Conservation (phyloP, 2,329 filamentous ascomycete genomes). For the Aspergillus fijiensis region DNA sequence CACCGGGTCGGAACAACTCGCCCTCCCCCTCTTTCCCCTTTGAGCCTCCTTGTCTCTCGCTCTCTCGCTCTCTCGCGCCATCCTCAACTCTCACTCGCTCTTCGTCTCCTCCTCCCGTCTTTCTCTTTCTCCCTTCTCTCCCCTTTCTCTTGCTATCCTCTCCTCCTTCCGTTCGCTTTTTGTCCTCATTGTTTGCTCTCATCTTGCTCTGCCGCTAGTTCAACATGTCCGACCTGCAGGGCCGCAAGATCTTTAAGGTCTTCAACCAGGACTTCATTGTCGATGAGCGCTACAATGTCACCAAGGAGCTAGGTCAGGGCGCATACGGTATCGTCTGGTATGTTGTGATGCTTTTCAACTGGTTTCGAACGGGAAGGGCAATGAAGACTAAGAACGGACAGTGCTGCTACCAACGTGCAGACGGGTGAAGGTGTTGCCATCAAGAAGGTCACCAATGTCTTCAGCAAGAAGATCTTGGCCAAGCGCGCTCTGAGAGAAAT, state of each 20-base stretch:
- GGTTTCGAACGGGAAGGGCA: background rate
- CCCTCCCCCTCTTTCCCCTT: constrained; percentile 14
- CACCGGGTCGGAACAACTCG: constrained; percentile 10
- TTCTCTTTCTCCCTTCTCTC: background rate
- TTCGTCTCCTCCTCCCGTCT: constrained; percentile 5
- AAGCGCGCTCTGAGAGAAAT: constrained; percentile 98
- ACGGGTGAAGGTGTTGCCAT: constrained; percentile 93
- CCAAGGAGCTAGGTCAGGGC: constrained; percentile 96
- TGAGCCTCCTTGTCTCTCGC: constrained; percentile 5
- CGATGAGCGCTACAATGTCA: constrained; percentile 96
- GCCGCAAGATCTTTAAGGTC: constrained; percentile 96
- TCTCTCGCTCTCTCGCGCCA: background rate
- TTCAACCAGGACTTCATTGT: constrained; percentile 99
- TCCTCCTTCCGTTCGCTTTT: constrained; percentile 1
- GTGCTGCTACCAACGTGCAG: constrained; percentile 87
- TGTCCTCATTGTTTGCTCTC: background rate
- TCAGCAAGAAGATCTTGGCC: constrained; percentile 99
- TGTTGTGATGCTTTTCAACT: constrained; percentile 28
- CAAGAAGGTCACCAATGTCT: constrained; percentile 99
- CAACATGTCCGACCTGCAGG: constrained; percentile 60
- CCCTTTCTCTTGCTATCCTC: constrained; percentile 1
- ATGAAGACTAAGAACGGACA: constrained; percentile 37
- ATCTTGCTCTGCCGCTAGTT: constrained; percentile 5
- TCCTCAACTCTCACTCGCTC: background rate
- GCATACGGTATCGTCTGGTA: constrained; percentile 99